Evolutionary conservation across 768 basidiomycete species (phyloP).

Genomic region (Kondoa subrosea): DNA sequence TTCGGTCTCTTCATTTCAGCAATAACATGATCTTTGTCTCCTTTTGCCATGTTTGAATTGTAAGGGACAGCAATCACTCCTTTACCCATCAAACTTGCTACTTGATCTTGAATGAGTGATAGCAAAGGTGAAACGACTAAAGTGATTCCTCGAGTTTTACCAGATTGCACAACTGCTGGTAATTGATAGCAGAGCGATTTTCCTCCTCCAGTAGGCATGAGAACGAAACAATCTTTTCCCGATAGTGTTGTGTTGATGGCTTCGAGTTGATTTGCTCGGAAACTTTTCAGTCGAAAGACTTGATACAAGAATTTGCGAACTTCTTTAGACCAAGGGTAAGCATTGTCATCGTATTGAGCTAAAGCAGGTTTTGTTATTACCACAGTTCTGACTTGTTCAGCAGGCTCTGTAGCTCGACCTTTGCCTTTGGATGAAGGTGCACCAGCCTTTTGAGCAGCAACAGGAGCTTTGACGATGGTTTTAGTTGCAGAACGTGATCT

Average conservation of each 20-base stretch:
- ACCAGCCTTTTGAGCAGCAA: background rate
- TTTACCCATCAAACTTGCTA: constrained; percentile 47
- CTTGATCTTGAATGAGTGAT: constrained; percentile 80
- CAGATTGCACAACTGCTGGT: constrained; percentile 61
- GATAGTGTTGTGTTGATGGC: constrained; percentile 63
- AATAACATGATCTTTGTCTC: constrained; percentile 30
- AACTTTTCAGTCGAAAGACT: constrained; percentile 49
- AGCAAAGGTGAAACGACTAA: constrained; percentile 79
- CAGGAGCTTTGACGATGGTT: background rate
- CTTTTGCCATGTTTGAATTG: constrained; percentile 38
- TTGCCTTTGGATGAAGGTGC: background rate
- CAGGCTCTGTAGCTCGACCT: background rate
- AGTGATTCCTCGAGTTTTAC: constrained; percentile 61
- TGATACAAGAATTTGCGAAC: constrained; percentile 41
- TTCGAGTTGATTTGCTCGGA: constrained; percentile 70
- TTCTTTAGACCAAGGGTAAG: constrained; percentile 34
- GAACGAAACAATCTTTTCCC: constrained; percentile 74
- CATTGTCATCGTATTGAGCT: background rate
- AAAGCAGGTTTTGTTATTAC: background rate
- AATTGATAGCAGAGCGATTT: constrained; percentile 44
- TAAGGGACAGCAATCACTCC: constrained; percentile 54
- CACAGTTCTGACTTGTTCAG: constrained; percentile 1
- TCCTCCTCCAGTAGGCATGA: constrained; percentile 62
- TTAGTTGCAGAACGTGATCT: background rate
- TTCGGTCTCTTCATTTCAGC: constrained; percentile 28